Percentiles rank a stretch among this genome's conserved stretches.
Conservation (phyloP, 2,329 filamentous ascomycete species). For the Sporothrix brasiliensis region DNA sequence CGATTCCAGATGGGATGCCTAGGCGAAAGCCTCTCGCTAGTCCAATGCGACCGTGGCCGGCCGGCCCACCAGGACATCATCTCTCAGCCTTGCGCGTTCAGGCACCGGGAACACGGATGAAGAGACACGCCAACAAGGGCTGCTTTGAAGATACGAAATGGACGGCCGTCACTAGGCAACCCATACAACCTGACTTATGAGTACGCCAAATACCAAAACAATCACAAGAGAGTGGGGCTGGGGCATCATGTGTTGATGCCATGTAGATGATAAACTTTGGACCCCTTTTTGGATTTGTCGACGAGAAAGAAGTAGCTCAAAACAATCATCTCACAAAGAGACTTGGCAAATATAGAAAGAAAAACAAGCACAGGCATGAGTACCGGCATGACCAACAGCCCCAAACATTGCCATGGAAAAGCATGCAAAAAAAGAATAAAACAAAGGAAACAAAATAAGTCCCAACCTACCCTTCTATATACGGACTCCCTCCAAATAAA, state of each 20-base stretch:
- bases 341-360: not conserved
- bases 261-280: not conserved
- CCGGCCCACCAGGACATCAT: no score
- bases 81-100: no score
- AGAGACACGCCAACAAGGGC: no score
- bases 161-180: no score
- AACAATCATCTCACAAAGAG: conserved; percentile 4
- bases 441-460: not conserved
- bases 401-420: not conserved
- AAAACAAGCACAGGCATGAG: not conserved
- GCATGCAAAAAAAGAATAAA: not conserved
- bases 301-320: not conserved
- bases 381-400: conserved; percentile 1
- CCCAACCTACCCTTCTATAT: conserved; percentile 24
- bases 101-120: no score
- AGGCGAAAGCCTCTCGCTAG: no score
- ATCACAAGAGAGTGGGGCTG: not conserved
- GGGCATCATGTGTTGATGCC: not conserved
- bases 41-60: no score
- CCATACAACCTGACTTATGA: no score
- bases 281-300: not conserved
- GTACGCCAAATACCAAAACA: not conserved
- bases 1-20: no score
- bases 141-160: no score
- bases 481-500: conserved; percentile 25